phyloP scores from a whole-genome alignment of 257 asterid species.

The Dorcoceras hygrometricum region DNA sequence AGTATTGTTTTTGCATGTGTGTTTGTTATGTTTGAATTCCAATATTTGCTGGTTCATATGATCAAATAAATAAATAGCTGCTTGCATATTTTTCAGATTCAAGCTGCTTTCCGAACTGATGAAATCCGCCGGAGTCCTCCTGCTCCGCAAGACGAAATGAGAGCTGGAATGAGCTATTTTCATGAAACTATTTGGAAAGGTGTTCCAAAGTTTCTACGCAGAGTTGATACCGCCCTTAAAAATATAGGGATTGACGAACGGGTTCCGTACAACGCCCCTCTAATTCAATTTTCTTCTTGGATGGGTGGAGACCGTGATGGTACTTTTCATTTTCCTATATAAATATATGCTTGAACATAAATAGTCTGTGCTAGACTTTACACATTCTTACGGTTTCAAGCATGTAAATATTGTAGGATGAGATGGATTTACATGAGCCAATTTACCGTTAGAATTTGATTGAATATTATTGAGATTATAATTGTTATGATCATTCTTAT shows the following conservation, averaged over 20 bases:
- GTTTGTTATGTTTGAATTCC: conserved; percentile 3
- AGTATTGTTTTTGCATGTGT: neutral
- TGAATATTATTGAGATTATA: too few species aligned
- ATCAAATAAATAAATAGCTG: neutral
- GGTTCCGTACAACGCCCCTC: conserved; percentile 57
- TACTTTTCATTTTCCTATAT: conserved; percentile 11
- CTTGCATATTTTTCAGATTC: conserved; percentile 32
- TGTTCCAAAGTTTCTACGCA: conserved; percentile 50
- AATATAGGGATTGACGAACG: conserved; percentile 55
- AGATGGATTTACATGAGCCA: neutral
- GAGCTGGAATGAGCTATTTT: conserved; percentile 62
- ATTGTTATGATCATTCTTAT: neutral
- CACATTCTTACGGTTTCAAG: neutral
- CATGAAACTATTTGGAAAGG: conserved; percentile 63
- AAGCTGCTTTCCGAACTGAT: conserved; percentile 63
- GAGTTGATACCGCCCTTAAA: conserved; percentile 58
- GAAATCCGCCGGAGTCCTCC: conserved; percentile 55
- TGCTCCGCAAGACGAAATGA: conserved; percentile 60
- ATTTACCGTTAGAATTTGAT: neutral
- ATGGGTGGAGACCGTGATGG: conserved; percentile 69
- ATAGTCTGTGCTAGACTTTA: neutral
- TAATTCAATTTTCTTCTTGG: too few species aligned
- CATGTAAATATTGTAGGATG: neutral
- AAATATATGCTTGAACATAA: neutral
- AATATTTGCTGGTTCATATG: neutral